Evolutionary conservation across 306 rosid species (phyloP).

Genomic region (Benincasa hispida): DNA sequence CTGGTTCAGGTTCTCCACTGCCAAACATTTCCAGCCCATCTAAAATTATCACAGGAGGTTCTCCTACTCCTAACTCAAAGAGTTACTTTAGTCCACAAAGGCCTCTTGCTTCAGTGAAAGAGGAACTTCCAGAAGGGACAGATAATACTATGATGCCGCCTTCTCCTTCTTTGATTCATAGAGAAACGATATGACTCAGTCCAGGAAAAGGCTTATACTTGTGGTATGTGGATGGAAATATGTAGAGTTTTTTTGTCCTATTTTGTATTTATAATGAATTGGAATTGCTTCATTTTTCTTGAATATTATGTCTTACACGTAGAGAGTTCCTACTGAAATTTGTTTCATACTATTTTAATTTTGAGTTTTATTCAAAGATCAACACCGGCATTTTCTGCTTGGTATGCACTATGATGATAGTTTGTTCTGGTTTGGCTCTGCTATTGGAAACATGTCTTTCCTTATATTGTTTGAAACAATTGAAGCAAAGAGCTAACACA

Average conservation of each 20-base stretch:
- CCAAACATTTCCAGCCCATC: slow-evolving; percentile 28
- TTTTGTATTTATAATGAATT: slow-evolving; percentile 1
- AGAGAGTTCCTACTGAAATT: slow-evolving; percentile 1
- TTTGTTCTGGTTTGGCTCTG: not conserved
- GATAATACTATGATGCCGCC: slow-evolving; percentile 70
- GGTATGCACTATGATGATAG: not conserved
- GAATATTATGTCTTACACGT: not conserved
- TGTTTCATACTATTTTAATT: not conserved
- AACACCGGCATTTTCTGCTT: not conserved
- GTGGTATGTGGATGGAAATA: not conserved
- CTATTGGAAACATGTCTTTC: not conserved
- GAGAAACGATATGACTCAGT: slow-evolving; percentile 21
- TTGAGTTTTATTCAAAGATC: not conserved
- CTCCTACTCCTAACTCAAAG: slow-evolving; percentile 27
- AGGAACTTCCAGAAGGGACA: slow-evolving; percentile 31
- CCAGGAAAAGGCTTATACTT: not conserved
- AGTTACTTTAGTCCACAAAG: slow-evolving; percentile 32
- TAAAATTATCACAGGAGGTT: slow-evolving; percentile 19
- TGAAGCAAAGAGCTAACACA: not conserved
- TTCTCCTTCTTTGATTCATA: slow-evolving; percentile 34
- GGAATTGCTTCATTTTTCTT: not conserved
- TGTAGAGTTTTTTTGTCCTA: not conserved
- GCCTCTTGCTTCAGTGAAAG: slow-evolving; percentile 36
- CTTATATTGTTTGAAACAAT: not conserved
- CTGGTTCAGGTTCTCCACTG: slow-evolving; percentile 32